Evolutionary conservation across 73 alveolate genomes (phyloP).

Genomic region (Halteria grandinella): DNA sequence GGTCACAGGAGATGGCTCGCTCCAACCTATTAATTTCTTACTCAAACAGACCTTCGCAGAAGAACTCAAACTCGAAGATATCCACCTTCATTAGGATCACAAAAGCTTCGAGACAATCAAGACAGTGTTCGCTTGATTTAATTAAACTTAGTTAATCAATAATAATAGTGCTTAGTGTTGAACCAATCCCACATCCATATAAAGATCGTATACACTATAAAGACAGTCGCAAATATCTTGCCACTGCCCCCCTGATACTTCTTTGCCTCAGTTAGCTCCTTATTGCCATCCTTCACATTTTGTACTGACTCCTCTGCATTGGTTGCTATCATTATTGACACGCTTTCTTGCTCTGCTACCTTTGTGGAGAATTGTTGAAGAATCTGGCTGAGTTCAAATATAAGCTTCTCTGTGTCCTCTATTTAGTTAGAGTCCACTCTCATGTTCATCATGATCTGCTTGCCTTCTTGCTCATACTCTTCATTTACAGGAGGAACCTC

Average conservation of each 20-base stretch:
- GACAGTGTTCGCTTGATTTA: background rate
- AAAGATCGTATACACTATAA: background rate
- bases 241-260: slow-evolving; percentile 47
- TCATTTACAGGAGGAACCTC: background rate
- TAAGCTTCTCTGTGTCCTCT: slow-evolving; percentile 37
- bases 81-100: background rate
- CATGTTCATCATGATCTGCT: background rate
- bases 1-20: slow-evolving; percentile 19
- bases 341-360: slow-evolving; percentile 24
- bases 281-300: slow-evolving; percentile 28
- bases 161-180: slow-evolving; percentile 21
- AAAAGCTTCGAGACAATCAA: background rate
- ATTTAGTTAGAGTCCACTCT: slow-evolving; percentile 14
- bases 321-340: slow-evolving; percentile 23
- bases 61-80: background rate
- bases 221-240: slow-evolving; percentile 27
- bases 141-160: background rate
- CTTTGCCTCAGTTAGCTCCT: slow-evolving; percentile 35
- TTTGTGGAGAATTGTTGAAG: slow-evolving; percentile 35
- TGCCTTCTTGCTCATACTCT: slow-evolving; percentile 35
- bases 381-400: slow-evolving; percentile 29
- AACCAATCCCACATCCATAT: slow-evolving; percentile 19
- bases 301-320: slow-evolving; percentile 43
- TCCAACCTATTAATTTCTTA: slow-evolving; percentile 17
- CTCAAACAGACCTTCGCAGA: background rate